phyloP scores from a whole-genome alignment of 2,329 filamentous ascomycete species.

The Diaporthe vexans region DNA sequence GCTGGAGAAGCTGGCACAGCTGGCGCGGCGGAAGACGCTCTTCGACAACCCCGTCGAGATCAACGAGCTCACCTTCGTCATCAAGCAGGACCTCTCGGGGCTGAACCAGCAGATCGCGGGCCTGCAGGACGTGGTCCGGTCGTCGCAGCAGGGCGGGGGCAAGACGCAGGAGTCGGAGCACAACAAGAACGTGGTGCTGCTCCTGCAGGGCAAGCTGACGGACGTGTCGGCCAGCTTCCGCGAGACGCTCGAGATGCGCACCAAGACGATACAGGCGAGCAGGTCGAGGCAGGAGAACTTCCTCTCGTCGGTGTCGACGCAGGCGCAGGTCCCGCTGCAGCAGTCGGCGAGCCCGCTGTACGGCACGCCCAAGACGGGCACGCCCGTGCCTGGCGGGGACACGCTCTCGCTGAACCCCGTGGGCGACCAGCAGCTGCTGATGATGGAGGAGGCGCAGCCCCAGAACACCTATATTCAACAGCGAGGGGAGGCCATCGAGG shows the following conservation, averaged over 20 bases:
- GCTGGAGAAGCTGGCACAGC: slow-evolving; percentile 90
- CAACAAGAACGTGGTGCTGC: slow-evolving; percentile 95
- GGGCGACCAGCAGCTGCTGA: slow-evolving; percentile 88
- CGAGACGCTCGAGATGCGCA: slow-evolving; percentile 94
- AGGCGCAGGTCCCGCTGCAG: slow-evolving; percentile 76
- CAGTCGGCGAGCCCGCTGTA: slow-evolving; percentile 90
- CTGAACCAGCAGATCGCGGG: slow-evolving; percentile 88
- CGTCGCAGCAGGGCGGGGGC: slow-evolving; percentile 77
- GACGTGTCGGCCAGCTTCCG: slow-evolving; percentile 97
- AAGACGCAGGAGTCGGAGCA: slow-evolving; percentile 91
- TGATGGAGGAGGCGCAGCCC: slow-evolving; percentile 93
- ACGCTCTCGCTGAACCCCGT: slow-evolving; percentile 85
- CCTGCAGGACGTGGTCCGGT: slow-evolving; percentile 76
- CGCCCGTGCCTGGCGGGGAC: slow-evolving; percentile 78
- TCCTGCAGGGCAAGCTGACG: slow-evolving; percentile 91
- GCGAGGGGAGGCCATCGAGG: slow-evolving; percentile 94
- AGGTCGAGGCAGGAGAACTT: slow-evolving; percentile 96
- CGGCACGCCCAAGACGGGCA: slow-evolving; percentile 78
- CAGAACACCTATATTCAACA: slow-evolving; percentile 93
- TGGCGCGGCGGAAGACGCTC: slow-evolving; percentile 95
- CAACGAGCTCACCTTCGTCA: slow-evolving; percentile 95
- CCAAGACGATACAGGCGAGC: slow-evolving; percentile 97
- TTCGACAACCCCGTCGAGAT: slow-evolving; percentile 99
- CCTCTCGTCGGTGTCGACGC: slow-evolving; percentile 87
- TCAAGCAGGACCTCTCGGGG: slow-evolving; percentile 93